Evolutionary conservation across 2,329 filamentous ascomycete species (phyloP), one percentile per base, ranked within the genome.

Genomic region (Stagonosporopsis tanaceti): DNA sequence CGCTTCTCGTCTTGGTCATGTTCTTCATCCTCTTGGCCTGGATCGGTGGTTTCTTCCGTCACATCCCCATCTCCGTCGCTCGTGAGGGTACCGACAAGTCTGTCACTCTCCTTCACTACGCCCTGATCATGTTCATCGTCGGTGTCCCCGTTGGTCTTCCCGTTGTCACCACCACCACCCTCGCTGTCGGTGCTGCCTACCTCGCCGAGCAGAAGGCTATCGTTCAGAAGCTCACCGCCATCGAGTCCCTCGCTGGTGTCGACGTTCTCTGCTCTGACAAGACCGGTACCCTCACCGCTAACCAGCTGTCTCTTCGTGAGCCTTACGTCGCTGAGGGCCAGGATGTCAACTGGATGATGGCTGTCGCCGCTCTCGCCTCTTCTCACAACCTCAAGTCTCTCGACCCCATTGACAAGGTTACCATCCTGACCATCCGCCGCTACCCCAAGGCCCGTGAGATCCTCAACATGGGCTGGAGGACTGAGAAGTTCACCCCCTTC

Each of bases 291-390:
- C 83, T 92, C 67, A 90, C 88, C 57, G 87, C 87, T 67, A 90
- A 90, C 77, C 89, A 92, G 81, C 84, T 92, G 50, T 89, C 85
- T 71, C 89, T 92, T 72, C 88, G 89, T 75, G 89, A 92, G 73
- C 89, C 89, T 20, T 92, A 88, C 78, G 88, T 91, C 57, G 86
- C 88, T 60, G 89, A 91, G 77, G 89, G 89, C 68, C 86, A 90
- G 73, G 89, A 91, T 77, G 86, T 91, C 76, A 89, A 92, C 82
- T 92, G 89, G 89, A 91, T 92, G 89, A 91, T 92, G 89, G 89
- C 89, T 63, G 89, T 90, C 59, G 89, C 89, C 59, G 89, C 89
- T 60, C 85, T 92, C 53, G 89, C 89, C 56, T 91, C 89, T 50
- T 91, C 89, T 61, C 89, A 92, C 82, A 92, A 91, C 80, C 83